Evolutionary conservation across 345 rosid genomes (phyloP), one percentile per base, ranked within the genome.

Genomic region (Barbarea vulgaris): DNA sequence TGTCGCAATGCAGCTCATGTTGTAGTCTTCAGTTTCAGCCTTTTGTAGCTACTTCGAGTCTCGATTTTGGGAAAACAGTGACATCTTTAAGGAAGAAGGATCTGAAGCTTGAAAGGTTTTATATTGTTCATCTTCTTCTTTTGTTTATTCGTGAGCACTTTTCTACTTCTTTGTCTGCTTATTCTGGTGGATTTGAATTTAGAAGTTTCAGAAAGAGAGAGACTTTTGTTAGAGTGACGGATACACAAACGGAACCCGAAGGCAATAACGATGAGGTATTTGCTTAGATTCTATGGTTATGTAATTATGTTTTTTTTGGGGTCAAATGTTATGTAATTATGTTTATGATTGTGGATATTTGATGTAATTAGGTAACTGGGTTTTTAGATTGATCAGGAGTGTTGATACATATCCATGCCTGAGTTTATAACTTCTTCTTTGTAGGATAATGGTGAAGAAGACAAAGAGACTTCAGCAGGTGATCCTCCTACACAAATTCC

Each of bases 241-340:
- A 88, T 27, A 50, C 96, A 24, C 81, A 86, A 80, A 89, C 80
- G 5, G 93, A 89, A 82, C 88, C 97, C 34, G 97, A 89, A 77
- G 81, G 85, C 66, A 86, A 89, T 59, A 79, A 88, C 48, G 93
- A 91, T 65, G 76, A 88, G 97, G 98, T 87, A 77, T 18, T 4
- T 64, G 27, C 17, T 48, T 66, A 28, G 3, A 27, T n/a, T 55
- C 8, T 53, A 31, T 62, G 36, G 36, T 17, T n/a, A 1, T 56
- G 73, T 36, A n/a, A n/a, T n/a, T n/a, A n/a, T n/a, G n/a, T n/a
- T n/a, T n/a, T n/a, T n/a, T n/a, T n/a, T n/a, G n/a, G n/a, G n/a
- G n/a, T n/a, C n/a, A n/a, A n/a, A n/a, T n/a, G n/a, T n/a, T n/a
- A n/a, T n/a, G n/a, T n/a, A n/a, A 44, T 17, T n/a, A 1, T 56